These are phyloP conservation scores for Dovyalis caffra DNA, from an alignment of 345 rosid genomes.

Conservation along the genomic window DNA sequence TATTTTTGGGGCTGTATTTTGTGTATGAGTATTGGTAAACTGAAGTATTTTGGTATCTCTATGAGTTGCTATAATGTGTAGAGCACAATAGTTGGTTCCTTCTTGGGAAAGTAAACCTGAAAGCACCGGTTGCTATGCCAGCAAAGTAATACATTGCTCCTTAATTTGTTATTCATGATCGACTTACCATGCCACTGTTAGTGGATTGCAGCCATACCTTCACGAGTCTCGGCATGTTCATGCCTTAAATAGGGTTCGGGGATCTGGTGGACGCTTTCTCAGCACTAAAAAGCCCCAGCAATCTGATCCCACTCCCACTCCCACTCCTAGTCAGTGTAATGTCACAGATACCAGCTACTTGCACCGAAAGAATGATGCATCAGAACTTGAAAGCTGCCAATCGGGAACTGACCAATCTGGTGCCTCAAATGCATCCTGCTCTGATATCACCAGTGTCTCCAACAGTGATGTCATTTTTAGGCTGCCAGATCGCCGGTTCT, in stretches of 20 bases:
- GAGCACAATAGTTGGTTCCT: neutral
- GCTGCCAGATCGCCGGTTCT: slow-evolving; percentile 19
- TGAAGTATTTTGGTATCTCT: neutral
- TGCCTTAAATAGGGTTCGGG: slow-evolving; percentile 48
- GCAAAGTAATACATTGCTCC: neutral
- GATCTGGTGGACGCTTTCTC: slow-evolving; percentile 56
- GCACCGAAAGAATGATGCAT: neutral
- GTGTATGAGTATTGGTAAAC: neutral
- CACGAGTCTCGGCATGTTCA: slow-evolving; percentile 57
- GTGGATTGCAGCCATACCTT: slow-evolving; percentile 46
- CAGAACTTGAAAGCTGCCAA: slow-evolving; percentile 8
- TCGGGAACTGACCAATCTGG: slow-evolving; percentile 9
- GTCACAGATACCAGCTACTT: slow-evolving; percentile 3
- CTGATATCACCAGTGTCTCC: slow-evolving; percentile 21
- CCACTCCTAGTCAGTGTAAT: neutral
- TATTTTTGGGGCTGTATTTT: neutral
- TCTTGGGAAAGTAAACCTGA: too few relatives aligned
- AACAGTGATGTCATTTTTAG: slow-evolving; percentile 7
- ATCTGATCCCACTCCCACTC: neutral
- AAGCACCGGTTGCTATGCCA: neutral
- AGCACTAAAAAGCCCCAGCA: slow-evolving; percentile 33
- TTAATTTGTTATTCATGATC: neutral
- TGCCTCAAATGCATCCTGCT: slow-evolving; percentile 21
- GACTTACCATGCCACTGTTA: neutral
- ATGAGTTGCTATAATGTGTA: neutral